Evolutionary conservation across 108 stramenopile species (phyloP).

Genomic region (Mediolabrus comicus): DNA sequence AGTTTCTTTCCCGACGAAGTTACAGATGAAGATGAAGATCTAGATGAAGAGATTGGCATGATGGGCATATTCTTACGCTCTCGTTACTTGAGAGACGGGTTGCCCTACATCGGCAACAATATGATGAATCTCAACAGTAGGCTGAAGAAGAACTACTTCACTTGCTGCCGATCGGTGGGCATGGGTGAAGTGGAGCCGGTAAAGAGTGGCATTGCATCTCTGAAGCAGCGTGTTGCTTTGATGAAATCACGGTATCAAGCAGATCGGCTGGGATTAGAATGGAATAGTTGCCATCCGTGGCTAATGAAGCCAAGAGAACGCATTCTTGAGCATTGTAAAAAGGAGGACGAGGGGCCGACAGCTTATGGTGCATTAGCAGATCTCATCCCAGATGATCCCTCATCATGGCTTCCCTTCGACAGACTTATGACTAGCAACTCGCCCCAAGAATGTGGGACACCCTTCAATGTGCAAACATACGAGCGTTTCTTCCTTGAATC

Average conservation of each 20-base stretch:
- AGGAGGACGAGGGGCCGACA: background rate
- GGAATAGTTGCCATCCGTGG: conserved; percentile 50
- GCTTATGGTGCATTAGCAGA: conserved; percentile 49
- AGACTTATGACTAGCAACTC: conserved; percentile 39
- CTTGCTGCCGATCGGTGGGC: conserved; percentile 37
- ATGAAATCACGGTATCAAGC: conserved; percentile 71
- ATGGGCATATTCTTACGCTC: conserved; percentile 22
- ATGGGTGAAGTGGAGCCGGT: conserved; percentile 54
- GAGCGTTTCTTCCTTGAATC: conserved; percentile 38
- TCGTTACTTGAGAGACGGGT: background rate
- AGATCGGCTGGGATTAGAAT: conserved; percentile 57
- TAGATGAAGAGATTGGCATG: conserved; percentile 9
- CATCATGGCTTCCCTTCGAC: conserved; percentile 78
- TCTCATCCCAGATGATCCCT: conserved; percentile 69
- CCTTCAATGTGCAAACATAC: conserved; percentile 45
- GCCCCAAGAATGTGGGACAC: conserved; percentile 36
- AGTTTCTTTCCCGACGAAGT: conserved; percentile 64
- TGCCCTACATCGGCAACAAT: conserved; percentile 65
- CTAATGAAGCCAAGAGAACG: conserved; percentile 34
- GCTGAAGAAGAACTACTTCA: conserved; percentile 56
- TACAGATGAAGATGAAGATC: conserved; percentile 32
- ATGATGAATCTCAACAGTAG: conserved; percentile 51
- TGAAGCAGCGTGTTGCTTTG: conserved; percentile 59
- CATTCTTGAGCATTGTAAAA: background rate
- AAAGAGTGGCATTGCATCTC: conserved; percentile 44